Evolutionary conservation across 2,329 filamentous ascomycete genomes (phyloP).

Genomic region (Westerdykella sp.): DNA sequence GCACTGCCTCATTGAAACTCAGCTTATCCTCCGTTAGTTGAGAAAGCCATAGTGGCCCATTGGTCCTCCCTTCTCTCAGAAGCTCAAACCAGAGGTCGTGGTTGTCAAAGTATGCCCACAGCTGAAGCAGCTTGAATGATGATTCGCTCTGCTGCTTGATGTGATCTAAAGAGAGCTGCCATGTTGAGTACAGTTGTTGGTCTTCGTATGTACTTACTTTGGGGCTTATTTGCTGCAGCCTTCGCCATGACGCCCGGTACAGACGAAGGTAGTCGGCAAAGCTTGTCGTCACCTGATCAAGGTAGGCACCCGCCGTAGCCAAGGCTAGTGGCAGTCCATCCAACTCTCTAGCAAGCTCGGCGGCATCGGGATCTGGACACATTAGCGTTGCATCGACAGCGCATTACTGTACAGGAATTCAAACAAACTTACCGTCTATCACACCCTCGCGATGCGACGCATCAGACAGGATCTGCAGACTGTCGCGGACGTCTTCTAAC

Average conservation of each 20-base stretch:
- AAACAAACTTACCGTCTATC: slow-evolving; percentile 6
- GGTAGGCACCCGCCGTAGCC: slow-evolving; percentile 12
- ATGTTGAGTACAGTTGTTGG: slow-evolving; percentile 18
- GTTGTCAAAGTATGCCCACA: slow-evolving; percentile 23
- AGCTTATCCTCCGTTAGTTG: slow-evolving; percentile 20
- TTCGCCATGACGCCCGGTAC: slow-evolving; percentile 29
- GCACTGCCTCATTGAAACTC: slow-evolving; percentile 22
- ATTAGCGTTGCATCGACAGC: no score
- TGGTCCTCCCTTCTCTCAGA: slow-evolving; percentile 15
- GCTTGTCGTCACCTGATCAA: slow-evolving; percentile 12
- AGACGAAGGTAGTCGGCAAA: slow-evolving; percentile 20
- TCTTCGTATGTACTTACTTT: slow-evolving; percentile 12
- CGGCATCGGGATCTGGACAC: slow-evolving; percentile 29
- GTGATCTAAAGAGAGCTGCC: slow-evolving; percentile 10
- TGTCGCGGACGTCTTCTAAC: slow-evolving; percentile 7
- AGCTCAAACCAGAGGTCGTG: slow-evolving; percentile 44
- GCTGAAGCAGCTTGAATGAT: slow-evolving; percentile 10
- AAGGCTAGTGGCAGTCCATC: slow-evolving; percentile 14
- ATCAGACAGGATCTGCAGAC: slow-evolving; percentile 11
- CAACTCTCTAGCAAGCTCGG: slow-evolving; percentile 12
- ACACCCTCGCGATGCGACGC: slow-evolving; percentile 8
- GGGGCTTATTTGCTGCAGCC: slow-evolving; percentile 12
- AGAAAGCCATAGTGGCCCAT: slow-evolving; percentile 22
- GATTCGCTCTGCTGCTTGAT: slow-evolving; percentile 9
- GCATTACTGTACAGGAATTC: no score